Evolutionary conservation across 208 protist genomes (phyloP), one percentile per base, ranked within the genome.

Genomic region (Lotmaria passim): DNA sequence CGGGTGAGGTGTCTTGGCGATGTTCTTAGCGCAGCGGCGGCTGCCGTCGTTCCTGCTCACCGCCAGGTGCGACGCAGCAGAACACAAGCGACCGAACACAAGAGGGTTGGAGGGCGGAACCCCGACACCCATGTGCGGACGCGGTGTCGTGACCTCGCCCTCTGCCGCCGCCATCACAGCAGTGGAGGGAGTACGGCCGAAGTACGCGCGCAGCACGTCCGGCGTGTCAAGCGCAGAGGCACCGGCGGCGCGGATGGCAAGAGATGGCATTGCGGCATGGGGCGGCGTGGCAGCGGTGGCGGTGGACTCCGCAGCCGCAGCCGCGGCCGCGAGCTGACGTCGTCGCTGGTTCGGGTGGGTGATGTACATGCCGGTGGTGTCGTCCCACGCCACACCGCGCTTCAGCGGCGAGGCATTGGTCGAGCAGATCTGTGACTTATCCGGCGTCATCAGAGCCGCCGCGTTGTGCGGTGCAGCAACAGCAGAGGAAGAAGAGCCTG

Each of bases 371-470:
- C 53, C 43, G 4, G 70, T 75, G 7, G 41, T 31, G 30, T 68
- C 70, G 39, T 75, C 61, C 70, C 70, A 75, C 34, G 70, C 70
- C 41, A 57, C 61, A 17, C 70, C 59, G 41, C 62, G 70, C 70
- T 75, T 68, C 50, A 68, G 3, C 24, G 61, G 61, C 17, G 70
- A 68, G 3, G 53, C 59, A 33, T 47, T 52, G 38, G 63, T 51
- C 6, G 26, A 48, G 15, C 52, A 51, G 3, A 38, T n/a, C 26
- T 21, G 60, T 11, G 30, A 19, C 47, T 36, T 43, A n/a, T 61
- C 60, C 8, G 44, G 36, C 24, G 33, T 31, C 3, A 21, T 58
- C 17, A 60, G 30, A 17, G 7, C 28, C 59, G 6, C 30, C 14
- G 52, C 1, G 4, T 4, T 3, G 5, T 46, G 41, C 4, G 47